Conservation (phyloP, 2,329 filamentous ascomycete genomes). For the Colletotrichum orchidophilum region DNA sequence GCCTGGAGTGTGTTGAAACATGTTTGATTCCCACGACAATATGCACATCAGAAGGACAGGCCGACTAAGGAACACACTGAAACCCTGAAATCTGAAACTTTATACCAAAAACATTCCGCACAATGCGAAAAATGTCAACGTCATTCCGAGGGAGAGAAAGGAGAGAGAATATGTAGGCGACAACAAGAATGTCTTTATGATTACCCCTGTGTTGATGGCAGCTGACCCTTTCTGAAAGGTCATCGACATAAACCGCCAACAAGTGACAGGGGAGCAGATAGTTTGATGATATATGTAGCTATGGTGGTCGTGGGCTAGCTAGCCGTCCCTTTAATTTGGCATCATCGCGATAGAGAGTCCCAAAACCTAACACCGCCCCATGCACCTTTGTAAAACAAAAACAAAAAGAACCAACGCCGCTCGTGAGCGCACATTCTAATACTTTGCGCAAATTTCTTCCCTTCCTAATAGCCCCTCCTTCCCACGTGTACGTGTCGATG, state of each 20-base stretch:
- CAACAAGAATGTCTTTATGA: neutral
- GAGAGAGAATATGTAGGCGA: neutral
- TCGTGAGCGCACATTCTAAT: constrained; percentile 24
- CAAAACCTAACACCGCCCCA: constrained; percentile 30
- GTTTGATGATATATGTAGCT: constrained; percentile 26
- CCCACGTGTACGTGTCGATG: constrained; percentile 21
- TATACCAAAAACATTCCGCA: neutral
- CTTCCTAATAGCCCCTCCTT: neutral
- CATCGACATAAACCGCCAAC: neutral
- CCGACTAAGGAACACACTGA: neutral
- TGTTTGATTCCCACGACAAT: constrained; percentile 6
- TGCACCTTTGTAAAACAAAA: constrained; percentile 28
- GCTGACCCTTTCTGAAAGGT: neutral
- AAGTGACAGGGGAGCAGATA: constrained; percentile 6
- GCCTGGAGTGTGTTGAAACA: constrained; percentile 22
- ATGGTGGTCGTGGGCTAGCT: constrained; percentile 31
- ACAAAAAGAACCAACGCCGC: constrained; percentile 25
- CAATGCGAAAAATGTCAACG: neutral
- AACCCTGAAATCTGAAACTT: constrained; percentile 10
- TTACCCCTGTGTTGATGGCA: constrained; percentile 8
- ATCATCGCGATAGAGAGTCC: constrained; percentile 33
- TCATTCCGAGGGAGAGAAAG: neutral
- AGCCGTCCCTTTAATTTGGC: constrained; percentile 30
- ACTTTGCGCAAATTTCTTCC: constrained; percentile 5
- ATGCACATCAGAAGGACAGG: neutral